These are phyloP conservation scores for Adansonia rubrostipa DNA, from an alignment of 441 rosid species.

Conservation along the genomic window DNA sequence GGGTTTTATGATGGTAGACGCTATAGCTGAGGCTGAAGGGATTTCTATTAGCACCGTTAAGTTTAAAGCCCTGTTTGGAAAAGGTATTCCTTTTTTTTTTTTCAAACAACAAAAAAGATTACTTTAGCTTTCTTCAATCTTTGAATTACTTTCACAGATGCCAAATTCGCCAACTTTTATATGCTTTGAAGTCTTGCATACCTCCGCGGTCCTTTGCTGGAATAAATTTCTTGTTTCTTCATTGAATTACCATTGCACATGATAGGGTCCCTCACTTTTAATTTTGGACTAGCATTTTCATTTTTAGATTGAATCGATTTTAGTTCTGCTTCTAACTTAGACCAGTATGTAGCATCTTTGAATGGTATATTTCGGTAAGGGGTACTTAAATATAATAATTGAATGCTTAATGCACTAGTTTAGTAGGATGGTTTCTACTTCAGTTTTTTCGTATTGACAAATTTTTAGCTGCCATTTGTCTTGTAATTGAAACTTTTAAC, in stretches of 20 bases:
- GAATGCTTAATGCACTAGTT: background rate
- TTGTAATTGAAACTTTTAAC: background rate
- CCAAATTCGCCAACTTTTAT: background rate
- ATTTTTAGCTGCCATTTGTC: background rate
- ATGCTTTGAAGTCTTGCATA: conserved; percentile 3
- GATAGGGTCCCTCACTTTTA: background rate
- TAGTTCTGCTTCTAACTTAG: background rate
- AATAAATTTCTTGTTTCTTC: background rate
- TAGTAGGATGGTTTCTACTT: background rate
- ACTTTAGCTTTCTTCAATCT: background rate
- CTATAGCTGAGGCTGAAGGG: conserved; percentile 85
- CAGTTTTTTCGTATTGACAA: background rate
- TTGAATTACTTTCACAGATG: background rate
- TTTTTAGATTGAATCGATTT: background rate
- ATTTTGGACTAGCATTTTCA: background rate
- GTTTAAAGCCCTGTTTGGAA: conserved; percentile 76
- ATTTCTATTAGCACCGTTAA: conserved; percentile 65
- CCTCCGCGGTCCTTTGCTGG: background rate
- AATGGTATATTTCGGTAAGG: background rate
- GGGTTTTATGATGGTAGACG: conserved; percentile 89
- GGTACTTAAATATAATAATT: no score
- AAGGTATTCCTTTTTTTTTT: conserved; percentile 47
- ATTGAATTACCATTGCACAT: background rate
- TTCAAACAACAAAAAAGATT: background rate
- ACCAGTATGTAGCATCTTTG: background rate